phyloP scores from a whole-genome alignment of 1,284 basidiomycete species.

The Stygiomarasmius scandens region DNA sequence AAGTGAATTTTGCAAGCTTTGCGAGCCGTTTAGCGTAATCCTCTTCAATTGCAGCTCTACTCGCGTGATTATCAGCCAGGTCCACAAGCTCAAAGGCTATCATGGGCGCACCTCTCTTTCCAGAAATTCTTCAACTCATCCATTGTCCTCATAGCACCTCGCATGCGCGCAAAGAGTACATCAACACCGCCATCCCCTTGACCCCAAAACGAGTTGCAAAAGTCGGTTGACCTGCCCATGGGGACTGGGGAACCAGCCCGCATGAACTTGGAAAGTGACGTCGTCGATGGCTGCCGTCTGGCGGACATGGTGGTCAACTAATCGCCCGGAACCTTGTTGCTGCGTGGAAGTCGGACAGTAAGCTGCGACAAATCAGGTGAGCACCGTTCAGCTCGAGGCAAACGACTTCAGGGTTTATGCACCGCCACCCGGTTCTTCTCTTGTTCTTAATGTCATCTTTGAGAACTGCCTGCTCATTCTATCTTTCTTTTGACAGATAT shows the following conservation, averaged over 20 bases:
- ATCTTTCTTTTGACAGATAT: neutral
- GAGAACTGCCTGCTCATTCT: neutral
- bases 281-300: conserved; percentile 73
- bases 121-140: conserved; percentile 88
- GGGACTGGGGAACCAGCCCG: conserved; percentile 53
- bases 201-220: conserved; percentile 98
- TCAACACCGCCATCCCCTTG: conserved; percentile 86
- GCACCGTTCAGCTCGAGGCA: neutral
- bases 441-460: neutral
- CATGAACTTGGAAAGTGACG: conserved; percentile 70
- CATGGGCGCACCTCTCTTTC: conserved; percentile 77
- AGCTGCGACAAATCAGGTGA: neutral
- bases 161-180: conserved; percentile 86
- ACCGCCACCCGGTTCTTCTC: neutral
- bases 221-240: conserved; percentile 64
- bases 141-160: conserved; percentile 82
- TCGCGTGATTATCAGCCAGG: neutral
- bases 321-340: neutral
- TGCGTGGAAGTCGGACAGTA: neutral
- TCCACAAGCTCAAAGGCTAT: conserved; percentile 2
- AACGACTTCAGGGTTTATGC: neutral
- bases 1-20: conserved; percentile 76
- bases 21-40: conserved; percentile 90
- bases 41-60: conserved; percentile 86
- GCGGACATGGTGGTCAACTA: conserved; percentile 47